Evolutionary conservation across 2,329 filamentous ascomycete species (phyloP).

Genomic region (Daldinia eschscholtzii): DNA sequence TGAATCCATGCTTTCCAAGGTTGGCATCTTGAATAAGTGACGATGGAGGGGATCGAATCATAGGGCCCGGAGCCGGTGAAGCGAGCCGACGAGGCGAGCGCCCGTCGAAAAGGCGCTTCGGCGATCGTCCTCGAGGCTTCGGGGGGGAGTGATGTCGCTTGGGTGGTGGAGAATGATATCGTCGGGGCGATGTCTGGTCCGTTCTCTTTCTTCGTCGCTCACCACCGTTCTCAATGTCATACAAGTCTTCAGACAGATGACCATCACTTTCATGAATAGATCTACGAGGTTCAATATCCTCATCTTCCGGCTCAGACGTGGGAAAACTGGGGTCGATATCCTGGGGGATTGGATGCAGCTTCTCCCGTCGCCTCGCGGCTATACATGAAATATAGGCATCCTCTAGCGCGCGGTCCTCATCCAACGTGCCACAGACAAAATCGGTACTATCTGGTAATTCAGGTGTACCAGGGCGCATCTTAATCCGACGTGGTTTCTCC

Average conservation of each 20-base stretch:
- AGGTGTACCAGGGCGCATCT: constrained; percentile 76
- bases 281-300: constrained; percentile 79
- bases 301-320: constrained; percentile 89
- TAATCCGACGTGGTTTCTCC: constrained; percentile 58
- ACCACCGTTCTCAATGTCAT: constrained; percentile 66
- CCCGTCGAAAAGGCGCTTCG: constrained; percentile 70
- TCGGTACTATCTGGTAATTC: constrained; percentile 97
- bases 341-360: constrained; percentile 87
- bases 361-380: constrained; percentile 83
- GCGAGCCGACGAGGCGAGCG: constrained; percentile 78
- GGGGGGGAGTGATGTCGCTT: constrained; percentile 63
- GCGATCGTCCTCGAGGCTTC: constrained; percentile 66
- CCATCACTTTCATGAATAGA: constrained; percentile 74
- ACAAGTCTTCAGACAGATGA: constrained; percentile 73
- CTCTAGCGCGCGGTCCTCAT: constrained; percentile 95
- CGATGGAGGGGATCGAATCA: constrained; percentile 61
- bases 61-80: constrained; percentile 73
- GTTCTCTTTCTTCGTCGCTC: constrained; percentile 64
- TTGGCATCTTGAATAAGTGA: constrained; percentile 46
- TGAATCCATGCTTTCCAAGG: constrained; percentile 56
- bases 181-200: constrained; percentile 69
- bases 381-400: constrained; percentile 90
- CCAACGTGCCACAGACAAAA: constrained; percentile 97
- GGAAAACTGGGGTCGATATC: constrained; percentile 98
- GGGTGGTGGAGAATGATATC: constrained; percentile 68